phyloP scores from a whole-genome alignment of 352 stramenopile species.

The Phytophthora citricola region DNA sequence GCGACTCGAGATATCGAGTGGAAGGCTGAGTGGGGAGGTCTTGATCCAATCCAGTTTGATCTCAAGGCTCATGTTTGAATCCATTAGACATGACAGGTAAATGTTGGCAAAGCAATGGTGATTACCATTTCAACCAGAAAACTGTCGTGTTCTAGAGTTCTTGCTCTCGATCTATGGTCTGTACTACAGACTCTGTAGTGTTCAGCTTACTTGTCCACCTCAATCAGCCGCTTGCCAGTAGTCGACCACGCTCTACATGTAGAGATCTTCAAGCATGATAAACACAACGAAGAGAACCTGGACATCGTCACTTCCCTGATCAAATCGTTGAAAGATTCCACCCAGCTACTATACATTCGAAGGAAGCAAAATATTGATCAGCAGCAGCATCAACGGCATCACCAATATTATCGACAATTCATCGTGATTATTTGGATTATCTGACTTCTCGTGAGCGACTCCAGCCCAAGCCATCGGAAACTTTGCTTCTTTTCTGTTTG shows the following conservation, averaged over 20 bases:
- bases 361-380: no score
- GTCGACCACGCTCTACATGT: slow-evolving; percentile 44
- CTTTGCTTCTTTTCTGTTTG: no score
- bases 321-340: no score
- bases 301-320: no score
- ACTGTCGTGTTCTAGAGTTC: neutral
- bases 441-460: no score
- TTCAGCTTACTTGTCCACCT: slow-evolving; percentile 42
- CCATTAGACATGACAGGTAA: slow-evolving; percentile 1
- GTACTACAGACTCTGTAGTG: neutral
- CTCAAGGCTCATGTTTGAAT: slow-evolving; percentile 30
- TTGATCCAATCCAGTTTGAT: slow-evolving; percentile 72
- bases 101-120: neutral
- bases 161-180: neutral
- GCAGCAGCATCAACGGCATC: no score
- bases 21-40: slow-evolving; percentile 59
- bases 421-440: no score
- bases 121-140: neutral
- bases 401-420: no score
- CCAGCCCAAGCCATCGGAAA: no score
- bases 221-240: slow-evolving; percentile 80
- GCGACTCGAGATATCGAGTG: slow-evolving; percentile 48
- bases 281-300: no score
- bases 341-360: no score
- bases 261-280: no score